Percentiles rank a stretch among this genome's conserved stretches.
Conservation (phyloP, 768 basidiomycete genomes). For the Kwoniella sp. region DNA sequence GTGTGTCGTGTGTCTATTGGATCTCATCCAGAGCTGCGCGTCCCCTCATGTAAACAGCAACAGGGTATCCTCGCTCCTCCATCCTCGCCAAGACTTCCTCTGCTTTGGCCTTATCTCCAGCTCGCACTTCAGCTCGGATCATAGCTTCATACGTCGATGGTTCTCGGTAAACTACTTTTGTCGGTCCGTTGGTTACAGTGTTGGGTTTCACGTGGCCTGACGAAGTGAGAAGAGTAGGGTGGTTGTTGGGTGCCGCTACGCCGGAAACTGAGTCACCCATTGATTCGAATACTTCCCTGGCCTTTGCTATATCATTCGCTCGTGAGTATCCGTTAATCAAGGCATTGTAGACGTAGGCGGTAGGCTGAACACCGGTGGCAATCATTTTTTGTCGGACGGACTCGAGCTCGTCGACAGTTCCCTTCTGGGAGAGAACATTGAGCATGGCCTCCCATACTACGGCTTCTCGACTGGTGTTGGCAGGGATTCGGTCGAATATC, state of each 20-base stretch:
- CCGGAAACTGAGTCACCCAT: slow-evolving; percentile 74
- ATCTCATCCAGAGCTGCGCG: slow-evolving; percentile 38
- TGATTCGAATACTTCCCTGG: slow-evolving; percentile 76
- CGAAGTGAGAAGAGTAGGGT: slow-evolving; percentile 66
- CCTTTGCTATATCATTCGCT: slow-evolving; percentile 68
- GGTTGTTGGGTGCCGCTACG: slow-evolving; percentile 85
- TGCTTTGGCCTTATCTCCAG: slow-evolving; percentile 73
- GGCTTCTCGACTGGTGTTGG: slow-evolving; percentile 66
- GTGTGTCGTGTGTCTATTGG: background rate
- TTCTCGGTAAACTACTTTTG: slow-evolving; percentile 75
- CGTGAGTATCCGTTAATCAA: slow-evolving; percentile 75
- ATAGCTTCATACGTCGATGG: slow-evolving; percentile 76
- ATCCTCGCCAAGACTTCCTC: slow-evolving; percentile 69
- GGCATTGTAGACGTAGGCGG: slow-evolving; percentile 90
- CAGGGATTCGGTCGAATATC: slow-evolving; percentile 73
- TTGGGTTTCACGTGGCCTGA: slow-evolving; percentile 54
- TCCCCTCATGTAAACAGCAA: slow-evolving; percentile 48
- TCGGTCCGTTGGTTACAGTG: slow-evolving; percentile 53
- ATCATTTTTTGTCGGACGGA: slow-evolving; percentile 67
- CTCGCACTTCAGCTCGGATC: slow-evolving; percentile 85
- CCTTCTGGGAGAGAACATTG: slow-evolving; percentile 78
- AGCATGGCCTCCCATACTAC: slow-evolving; percentile 87
- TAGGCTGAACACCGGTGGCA: slow-evolving; percentile 73
- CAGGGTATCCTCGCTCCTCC: slow-evolving; percentile 59
- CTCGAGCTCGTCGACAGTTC: slow-evolving; percentile 74